Evolutionary conservation across 352 stramenopile species (phyloP), one percentile per base, ranked within the genome.

Genomic region (Globisporangium canariense): DNA sequence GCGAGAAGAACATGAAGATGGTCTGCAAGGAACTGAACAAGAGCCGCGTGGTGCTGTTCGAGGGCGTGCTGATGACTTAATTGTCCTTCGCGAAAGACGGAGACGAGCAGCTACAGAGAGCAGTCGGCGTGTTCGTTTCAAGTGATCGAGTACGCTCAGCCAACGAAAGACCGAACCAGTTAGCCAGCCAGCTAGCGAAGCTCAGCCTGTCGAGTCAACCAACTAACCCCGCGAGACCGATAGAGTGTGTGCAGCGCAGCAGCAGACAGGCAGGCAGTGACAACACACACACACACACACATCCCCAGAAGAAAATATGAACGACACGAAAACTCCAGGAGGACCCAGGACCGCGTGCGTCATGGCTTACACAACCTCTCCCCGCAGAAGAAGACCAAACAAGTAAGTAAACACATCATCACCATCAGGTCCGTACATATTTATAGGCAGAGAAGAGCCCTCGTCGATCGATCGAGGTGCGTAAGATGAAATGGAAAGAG

Each of bases 11-110:
- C 68, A 83, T 93, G 73, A 93, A 93, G 68, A 70, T 80, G 52
- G 85, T 93, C 54, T 91, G 82, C 81, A 93, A 93, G 78, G 82
- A 91, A 65, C 71, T 93, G 18, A 91, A 91, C 75, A 90, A 93
- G 78, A 93, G 83, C 51, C 83, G 83, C 45, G 66, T 91, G 28
- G 72, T 86, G 62, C 71, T 93, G 4, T 93, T 93, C 66, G 84
- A 89, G 71, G 83, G 83, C 56, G 78, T 92, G 54, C 57, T 88
- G 60, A 78, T 82, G 63, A 81, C 72, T 43, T 87, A 81, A 72
- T 6, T n/a, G 6, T 45, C 40, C 40, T n/a, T n/a, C 10, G 2
- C 40, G 14, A 9, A n/a, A 6, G 40, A 45, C 10, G 40, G 9
- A 36, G 25, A 22, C 25, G 32, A 55, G 25, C 13, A 55, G 49